Percentiles rank a stretch among this genome's conserved stretches.
phyloP scores from a whole-genome alignment of 2,329 filamentous ascomycete species.

The Apiospora phragmitis region DNA sequence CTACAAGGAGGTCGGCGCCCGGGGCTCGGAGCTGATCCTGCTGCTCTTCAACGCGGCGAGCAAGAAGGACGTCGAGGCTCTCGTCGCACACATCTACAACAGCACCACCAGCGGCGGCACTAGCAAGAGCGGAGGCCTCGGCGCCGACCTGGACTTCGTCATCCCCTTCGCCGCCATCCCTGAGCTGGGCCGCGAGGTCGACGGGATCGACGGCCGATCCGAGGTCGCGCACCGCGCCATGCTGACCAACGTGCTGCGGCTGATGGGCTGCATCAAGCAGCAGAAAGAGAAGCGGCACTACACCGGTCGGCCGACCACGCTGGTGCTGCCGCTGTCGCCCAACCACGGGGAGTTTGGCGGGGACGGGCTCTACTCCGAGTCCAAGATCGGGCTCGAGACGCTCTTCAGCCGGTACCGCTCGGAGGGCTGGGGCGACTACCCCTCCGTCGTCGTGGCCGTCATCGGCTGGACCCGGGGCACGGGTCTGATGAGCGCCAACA shows the following conservation, averaged over 20 bases:
- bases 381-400: conserved; percentile 93
- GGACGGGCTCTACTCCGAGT: conserved; percentile 96
- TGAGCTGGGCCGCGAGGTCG: not conserved
- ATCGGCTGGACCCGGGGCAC: conserved; percentile 99
- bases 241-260: conserved; percentile 92
- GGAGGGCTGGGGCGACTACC: conserved; percentile 94
- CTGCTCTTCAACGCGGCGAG: conserved; percentile 70
- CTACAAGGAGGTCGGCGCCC: conserved; percentile 91
- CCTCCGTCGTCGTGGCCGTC: conserved; percentile 96
- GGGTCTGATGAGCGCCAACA: conserved; percentile 96
- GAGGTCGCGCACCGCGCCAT: conserved; percentile 98
- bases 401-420: conserved; percentile 98
- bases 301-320: conserved; percentile 72
- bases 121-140: not conserved
- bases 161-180: not conserved
- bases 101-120: not conserved
- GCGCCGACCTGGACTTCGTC: not conserved
- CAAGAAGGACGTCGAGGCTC: not conserved
- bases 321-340: conserved; percentile 91
- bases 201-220: conserved; percentile 50
- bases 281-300: conserved; percentile 87
- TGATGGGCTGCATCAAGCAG: conserved; percentile 85
- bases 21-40: conserved; percentile 93
- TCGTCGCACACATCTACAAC: not conserved
- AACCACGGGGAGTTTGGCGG: conserved; percentile 99